Conservation (phyloP, 2,329 filamentous ascomycete genomes). For the Microdochium trichocladiopsis region DNA sequence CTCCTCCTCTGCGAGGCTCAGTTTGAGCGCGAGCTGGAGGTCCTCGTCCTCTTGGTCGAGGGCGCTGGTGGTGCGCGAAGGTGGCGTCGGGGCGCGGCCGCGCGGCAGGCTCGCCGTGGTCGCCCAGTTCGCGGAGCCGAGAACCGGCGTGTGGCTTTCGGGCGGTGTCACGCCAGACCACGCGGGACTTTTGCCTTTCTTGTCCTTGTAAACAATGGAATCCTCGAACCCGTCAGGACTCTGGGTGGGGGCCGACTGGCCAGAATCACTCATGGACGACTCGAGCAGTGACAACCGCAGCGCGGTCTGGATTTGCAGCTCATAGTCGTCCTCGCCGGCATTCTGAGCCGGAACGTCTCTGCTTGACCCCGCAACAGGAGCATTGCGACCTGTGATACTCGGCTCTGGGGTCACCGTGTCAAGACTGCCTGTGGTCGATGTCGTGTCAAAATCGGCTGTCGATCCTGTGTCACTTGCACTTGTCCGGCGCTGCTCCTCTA, state of each 20-base stretch:
- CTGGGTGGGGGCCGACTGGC: constrained; percentile 34
- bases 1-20: constrained; percentile 52
- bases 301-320: constrained; percentile 55
- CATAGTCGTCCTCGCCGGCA: constrained; percentile 42
- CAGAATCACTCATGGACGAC: constrained; percentile 35
- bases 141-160: constrained; percentile 24
- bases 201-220: constrained; percentile 41
- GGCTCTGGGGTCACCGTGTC: constrained; percentile 49
- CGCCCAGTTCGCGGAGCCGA: not conserved
- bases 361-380: constrained; percentile 15
- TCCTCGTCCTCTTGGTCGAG: constrained; percentile 39
- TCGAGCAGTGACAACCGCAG: constrained; percentile 56
- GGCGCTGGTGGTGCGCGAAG: constrained; percentile 9
- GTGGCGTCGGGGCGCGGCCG: constrained; percentile 3
- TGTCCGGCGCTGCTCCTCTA: constrained; percentile 49
- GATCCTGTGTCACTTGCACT: constrained; percentile 45
- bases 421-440: constrained; percentile 25
- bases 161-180: constrained; percentile 1
- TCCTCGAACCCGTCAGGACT: constrained; percentile 44
- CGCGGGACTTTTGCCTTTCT: constrained; percentile 27
- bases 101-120: not conserved
- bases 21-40: constrained; percentile 49
- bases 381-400: constrained; percentile 36
- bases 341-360: not conserved
- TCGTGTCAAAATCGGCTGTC: constrained; percentile 35